Evolutionary conservation across 306 rosid species (phyloP).

Genomic region (Rubus idaeus): DNA sequence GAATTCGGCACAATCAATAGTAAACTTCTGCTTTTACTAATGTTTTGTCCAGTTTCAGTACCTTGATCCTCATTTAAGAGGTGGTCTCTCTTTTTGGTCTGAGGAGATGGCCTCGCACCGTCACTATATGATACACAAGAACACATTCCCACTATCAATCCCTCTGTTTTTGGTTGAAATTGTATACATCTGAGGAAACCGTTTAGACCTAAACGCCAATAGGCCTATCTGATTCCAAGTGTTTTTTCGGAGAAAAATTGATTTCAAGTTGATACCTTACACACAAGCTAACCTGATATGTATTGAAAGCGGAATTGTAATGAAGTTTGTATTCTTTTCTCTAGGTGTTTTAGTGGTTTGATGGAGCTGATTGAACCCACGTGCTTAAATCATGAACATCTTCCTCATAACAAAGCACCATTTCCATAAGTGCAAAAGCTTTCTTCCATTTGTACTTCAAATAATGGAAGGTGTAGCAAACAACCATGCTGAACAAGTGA

Average conservation of each 20-base stretch:
- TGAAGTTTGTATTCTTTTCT: not conserved
- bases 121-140: not conserved
- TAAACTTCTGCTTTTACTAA: conserved; percentile 3
- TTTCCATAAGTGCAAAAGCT: not conserved
- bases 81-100: no score
- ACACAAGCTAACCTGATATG: not conserved
- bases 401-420: not conserved
- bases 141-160: not conserved
- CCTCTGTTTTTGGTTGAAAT: not conserved
- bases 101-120: not conserved
- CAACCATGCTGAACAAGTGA: not conserved
- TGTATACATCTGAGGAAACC: no score
- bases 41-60: not conserved
- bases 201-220: no score
- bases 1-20: conserved; percentile 9
- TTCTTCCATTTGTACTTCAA: not conserved
- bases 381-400: not conserved
- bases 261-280: not conserved
- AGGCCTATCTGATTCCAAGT: no score
- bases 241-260: no score
- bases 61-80: not conserved
- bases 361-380: not conserved
- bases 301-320: not conserved
- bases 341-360: not conserved
- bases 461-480: not conserved